Evolutionary conservation across 1,284 basidiomycete genomes (phyloP).

Genomic region (Ceratobasidium sp.): DNA sequence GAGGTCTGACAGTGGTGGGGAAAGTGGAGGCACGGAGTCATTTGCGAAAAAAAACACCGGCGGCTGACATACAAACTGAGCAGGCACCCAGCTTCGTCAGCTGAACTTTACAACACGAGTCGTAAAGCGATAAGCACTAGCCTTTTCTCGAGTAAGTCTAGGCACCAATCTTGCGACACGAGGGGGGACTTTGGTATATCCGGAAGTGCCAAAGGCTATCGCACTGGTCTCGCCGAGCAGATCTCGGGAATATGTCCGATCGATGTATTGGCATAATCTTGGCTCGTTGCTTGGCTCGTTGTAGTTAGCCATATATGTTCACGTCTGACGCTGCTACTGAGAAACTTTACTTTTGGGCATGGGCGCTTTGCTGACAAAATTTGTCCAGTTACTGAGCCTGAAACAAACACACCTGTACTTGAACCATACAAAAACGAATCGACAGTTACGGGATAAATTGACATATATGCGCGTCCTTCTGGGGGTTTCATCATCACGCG

Average conservation of each 20-base stretch:
- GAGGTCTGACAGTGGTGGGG: no score
- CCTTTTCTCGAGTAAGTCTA: conserved; percentile 35
- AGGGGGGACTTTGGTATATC: conserved; percentile 64
- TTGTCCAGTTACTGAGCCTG: no score
- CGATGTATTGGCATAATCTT: not conserved
- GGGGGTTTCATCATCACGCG: no score
- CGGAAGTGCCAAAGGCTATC: conserved; percentile 53
- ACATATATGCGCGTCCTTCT: no score
- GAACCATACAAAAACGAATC: no score
- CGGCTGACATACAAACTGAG: not conserved
- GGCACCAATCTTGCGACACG: conserved; percentile 71
- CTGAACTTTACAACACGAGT: not conserved
- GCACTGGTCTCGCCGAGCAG: not conserved
- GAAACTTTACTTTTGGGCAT: no score
- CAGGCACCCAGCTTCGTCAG: not conserved
- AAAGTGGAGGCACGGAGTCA: not conserved
- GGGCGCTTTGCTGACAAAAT: no score
- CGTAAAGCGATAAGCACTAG: not conserved
- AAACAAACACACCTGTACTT: no score
- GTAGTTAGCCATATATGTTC: no score
- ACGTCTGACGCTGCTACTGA: no score
- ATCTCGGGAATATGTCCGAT: not conserved
- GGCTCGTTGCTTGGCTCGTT: no score
- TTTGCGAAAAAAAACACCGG: not conserved
- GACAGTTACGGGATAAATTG: no score